Percentiles rank a stretch among this genome's conserved stretches.
phyloP scores from a whole-genome alignment of 495 filamentous ascomycete genomes.

The Xanthoparmelia taractica region DNA sequence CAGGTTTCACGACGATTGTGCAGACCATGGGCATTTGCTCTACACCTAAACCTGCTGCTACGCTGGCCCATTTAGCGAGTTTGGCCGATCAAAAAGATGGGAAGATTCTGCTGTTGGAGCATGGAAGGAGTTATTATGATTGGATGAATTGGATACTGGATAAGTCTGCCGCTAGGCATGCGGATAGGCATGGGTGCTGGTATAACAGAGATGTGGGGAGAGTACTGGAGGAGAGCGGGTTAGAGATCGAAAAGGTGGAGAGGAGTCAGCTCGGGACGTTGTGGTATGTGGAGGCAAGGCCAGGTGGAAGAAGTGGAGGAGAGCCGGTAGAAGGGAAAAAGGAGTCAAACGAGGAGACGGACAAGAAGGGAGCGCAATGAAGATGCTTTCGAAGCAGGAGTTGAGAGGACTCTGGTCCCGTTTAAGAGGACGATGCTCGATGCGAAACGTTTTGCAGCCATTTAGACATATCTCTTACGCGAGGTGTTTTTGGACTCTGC shows the following conservation, averaged over 20 bases:
- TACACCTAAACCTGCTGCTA: constrained; percentile 57
- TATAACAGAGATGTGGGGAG: constrained; percentile 87
- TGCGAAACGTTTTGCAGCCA: too few relatives aligned
- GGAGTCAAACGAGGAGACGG: background rate
- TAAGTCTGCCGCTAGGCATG: constrained; percentile 66
- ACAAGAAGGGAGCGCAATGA: too few relatives aligned
- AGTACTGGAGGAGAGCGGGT: constrained; percentile 69
- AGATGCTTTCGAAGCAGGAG: too few relatives aligned
- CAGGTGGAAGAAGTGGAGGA: background rate
- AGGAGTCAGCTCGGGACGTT: constrained; percentile 74
- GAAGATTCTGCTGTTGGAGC: constrained; percentile 79
- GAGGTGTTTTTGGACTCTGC: too few relatives aligned
- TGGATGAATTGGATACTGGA: constrained; percentile 79
- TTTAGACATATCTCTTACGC: too few relatives aligned
- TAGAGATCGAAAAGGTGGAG: constrained; percentile 65
- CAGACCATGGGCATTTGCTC: constrained; percentile 94
- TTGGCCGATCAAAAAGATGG: constrained; percentile 46
- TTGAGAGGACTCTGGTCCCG: too few relatives aligned
- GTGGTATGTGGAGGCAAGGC: constrained; percentile 49
- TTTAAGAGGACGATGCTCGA: too few relatives aligned
- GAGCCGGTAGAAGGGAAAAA: background rate
- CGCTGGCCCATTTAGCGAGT: constrained; percentile 30
- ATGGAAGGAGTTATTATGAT: constrained; percentile 69
- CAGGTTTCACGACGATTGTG: constrained; percentile 71
- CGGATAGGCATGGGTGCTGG: constrained; percentile 85